Evolutionary conservation across 164 flowering plant genomes (phyloP), one percentile per base, ranked within the genome.

Genomic region (Umbellularia californica): DNA sequence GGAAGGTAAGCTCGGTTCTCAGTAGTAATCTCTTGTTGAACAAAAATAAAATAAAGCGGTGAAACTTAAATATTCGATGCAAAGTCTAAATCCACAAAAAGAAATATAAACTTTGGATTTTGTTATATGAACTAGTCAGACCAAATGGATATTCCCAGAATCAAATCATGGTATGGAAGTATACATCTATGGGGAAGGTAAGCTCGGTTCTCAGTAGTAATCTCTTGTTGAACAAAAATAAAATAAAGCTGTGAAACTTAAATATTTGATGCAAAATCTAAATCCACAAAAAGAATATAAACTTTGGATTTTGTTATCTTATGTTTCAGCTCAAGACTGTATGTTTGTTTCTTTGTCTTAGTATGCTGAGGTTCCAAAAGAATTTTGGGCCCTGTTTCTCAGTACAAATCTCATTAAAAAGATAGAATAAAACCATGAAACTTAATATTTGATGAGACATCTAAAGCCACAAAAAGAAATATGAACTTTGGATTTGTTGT

Each of bases 111-210:
- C 47, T 41, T 41, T 41, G n/a, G n/a, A n/a, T n/a, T n/a, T n/a
- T n/a, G n/a, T n/a, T n/a, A n/a, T n/a, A 96, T 80, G 99, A 96
- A 79, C 47, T 96, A 1, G 98, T 96, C 9, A 96, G 99, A 83
- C 92, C 98, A 68, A 98, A 96, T 82, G 98, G 98, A 17, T 96
- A 93, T 76, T 96, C 99, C 19, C 99, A 94, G 83, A 94, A 96
- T 80, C 99, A 96, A 78, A 87, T 96, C 25, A 96, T 96, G 97
- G 94, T 96, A 75, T 96, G 99, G 99, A 96, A 94, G 80, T 96
- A 96, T 76, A 98, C 99, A 72, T 83, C 97, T 13, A 78, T 94
- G 88, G 74, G 87, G 20, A 96, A 94, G 97, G 99, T 95, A 83
- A 20, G 75, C n/a, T 24, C 30, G 10, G 9, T 3, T 55, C 41